Base-by-base conservation (phyloP, 2,329 filamentous ascomycete species). In the Colletotrichum viniferum region DNA sequence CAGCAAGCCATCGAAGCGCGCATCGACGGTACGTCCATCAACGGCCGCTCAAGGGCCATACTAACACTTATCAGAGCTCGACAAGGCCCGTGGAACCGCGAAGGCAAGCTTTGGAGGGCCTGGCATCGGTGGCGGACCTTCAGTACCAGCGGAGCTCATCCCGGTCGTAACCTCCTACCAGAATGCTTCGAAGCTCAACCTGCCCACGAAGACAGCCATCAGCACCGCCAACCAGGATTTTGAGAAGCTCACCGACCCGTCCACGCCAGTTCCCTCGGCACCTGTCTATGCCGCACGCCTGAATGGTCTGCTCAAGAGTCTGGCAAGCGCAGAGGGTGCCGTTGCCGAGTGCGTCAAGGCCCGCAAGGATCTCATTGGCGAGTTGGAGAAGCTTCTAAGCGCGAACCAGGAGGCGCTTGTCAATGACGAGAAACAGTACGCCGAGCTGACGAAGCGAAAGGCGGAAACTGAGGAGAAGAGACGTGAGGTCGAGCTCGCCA, bases 271-370 rank as follows among this genome's bases (percentile, higher is more conserved):
- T 3, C 95, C 96, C 0, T 94, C 95, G 0, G 93, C 96, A 1
- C 96, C 97, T 2, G 96, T 99, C 24, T 95, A 98, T 81, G 97
- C 97, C 3, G 96, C 96, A 16, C 94, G 95, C 32, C 90, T 99
- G 10, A 96, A 95, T 78, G 94, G 95, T 4, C 89, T 99, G n/a
- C 90, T 98, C 69, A 98, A 97, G 86, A 94, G 93, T 8, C 90
- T 99, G 21, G 95, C 95, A 24, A 95, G 92, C 77, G 97, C 97
- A 5, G 96, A 99, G 84, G 95, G 92, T 70, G 96, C 96, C 1
- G 94, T 98, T 2, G 93, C 94, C 3, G 95, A 98, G 80, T 95
- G 94, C 78, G 95, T 99, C 82, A 96, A 96, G 82, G 95, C 96
- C 3, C 93, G 97, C 16, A 91, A 92, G 78, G 90, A 92, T 12